Conservation (phyloP, 83 land plant genomes). For the Larix sibirica region DNA sequence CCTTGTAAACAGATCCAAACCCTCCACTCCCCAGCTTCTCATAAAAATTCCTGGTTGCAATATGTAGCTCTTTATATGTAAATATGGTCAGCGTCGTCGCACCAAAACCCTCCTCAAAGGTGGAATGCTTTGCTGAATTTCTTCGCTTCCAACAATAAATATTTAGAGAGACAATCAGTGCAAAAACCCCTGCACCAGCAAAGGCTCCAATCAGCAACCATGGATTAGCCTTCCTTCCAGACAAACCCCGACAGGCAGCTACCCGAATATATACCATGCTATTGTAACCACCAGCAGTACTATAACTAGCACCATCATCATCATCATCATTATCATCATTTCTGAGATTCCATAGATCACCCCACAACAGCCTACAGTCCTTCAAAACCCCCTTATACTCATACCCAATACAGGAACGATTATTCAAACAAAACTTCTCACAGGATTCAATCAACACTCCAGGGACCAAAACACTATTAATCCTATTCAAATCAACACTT, state of each 20-base stretch:
- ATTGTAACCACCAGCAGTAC: not conserved
- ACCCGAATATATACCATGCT: not conserved
- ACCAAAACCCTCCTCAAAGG: not conserved
- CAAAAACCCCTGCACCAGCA: not conserved
- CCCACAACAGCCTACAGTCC: constrained; percentile 30
- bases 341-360: constrained; percentile 26
- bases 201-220: not conserved
- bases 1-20: constrained; percentile 84
- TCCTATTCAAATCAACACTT: not conserved
- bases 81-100: constrained; percentile 27
- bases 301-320: not conserved
- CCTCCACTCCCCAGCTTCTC: constrained; percentile 85
- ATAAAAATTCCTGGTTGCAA: constrained; percentile 66
- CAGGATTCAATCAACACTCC: constrained; percentile 13
- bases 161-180: not conserved
- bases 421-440: constrained; percentile 22
- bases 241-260: not conserved
- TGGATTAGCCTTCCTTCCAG: not conserved
- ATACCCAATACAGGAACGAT: constrained; percentile 42
- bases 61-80: constrained; percentile 67
- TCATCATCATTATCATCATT: not conserved
- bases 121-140: not conserved
- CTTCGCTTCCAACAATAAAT: not conserved
- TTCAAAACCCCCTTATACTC: constrained; percentile 16
- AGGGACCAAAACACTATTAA: not conserved